Conservation (phyloP, 768 basidiomycete species). For the Dendrothele bispora region DNA sequence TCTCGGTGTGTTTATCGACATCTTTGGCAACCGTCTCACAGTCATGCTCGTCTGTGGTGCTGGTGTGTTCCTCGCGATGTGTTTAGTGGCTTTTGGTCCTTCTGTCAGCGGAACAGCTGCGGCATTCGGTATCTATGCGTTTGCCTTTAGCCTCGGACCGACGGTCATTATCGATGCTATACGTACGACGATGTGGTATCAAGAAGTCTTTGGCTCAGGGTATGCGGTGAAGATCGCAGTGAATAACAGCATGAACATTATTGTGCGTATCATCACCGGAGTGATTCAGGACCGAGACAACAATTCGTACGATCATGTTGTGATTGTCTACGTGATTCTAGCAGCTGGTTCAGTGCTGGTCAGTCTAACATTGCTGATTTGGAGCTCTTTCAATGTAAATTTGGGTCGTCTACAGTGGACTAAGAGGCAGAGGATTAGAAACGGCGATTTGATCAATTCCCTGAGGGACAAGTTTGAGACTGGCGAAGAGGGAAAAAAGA, state of each 20-base stretch:
- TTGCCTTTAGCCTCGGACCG: not conserved
- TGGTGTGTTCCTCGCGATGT: not conserved
- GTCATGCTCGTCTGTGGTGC: not conserved
- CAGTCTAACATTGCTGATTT: not conserved
- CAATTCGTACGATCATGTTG: not conserved
- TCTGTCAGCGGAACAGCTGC: not conserved
- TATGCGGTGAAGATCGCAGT: not conserved
- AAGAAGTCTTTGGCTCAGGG: not conserved
- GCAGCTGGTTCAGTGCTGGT: not conserved
- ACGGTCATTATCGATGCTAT: not conserved
- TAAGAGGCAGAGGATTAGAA: not conserved
- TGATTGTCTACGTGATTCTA: not conserved
- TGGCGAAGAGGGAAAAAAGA: not conserved
- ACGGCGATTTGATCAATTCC: not conserved
- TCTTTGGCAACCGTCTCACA: not conserved
- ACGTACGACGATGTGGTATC: not conserved
- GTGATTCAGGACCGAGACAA: not conserved
- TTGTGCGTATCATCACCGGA: not conserved
- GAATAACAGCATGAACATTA: not conserved
- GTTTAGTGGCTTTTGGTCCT: not conserved
- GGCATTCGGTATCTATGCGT: not conserved
- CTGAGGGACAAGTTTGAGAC: not conserved
- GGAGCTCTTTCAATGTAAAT: not conserved
- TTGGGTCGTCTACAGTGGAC: not conserved
- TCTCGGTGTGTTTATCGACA: not conserved